Evolutionary conservation across 306 rosid genomes (phyloP).

Genomic region (Mimosa bimucronata): DNA sequence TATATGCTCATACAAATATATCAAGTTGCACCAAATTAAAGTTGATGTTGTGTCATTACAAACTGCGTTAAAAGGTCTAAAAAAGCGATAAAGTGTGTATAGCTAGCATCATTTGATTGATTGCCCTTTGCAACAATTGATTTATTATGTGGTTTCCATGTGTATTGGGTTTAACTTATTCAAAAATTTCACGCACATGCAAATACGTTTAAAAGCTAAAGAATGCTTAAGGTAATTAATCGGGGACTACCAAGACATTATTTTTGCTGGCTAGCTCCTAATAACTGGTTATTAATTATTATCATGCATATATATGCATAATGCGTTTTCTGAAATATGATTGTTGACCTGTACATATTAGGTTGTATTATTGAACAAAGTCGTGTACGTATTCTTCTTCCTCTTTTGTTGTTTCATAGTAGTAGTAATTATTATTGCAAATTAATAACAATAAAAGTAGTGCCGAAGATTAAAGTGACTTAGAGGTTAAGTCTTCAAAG

Average conservation of each 20-base stretch:
- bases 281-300: neutral
- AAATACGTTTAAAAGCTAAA: neutral
- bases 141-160: conserved; percentile 23
- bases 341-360: no score
- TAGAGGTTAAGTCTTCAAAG: conserved; percentile 45
- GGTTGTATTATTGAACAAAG: neutral
- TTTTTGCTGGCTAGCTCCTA: neutral
- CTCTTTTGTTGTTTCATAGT: neutral
- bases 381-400: neutral
- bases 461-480: conserved; percentile 2
- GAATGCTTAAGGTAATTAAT: neutral
- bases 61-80: conserved; percentile 22
- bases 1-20: neutral
- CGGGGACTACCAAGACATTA: neutral
- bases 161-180: conserved; percentile 4
- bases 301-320: neutral
- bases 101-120: neutral
- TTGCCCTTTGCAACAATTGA: neutral
- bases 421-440: neutral
- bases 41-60: neutral
- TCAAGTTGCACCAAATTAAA: conserved; percentile 35
- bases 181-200: conserved; percentile 1
- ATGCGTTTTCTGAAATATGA: neutral
- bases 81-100: neutral
- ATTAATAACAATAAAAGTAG: neutral